Base-by-base conservation (phyloP, 495 filamentous ascomycete genomes). In the Penicillium maclennaniae region DNA sequence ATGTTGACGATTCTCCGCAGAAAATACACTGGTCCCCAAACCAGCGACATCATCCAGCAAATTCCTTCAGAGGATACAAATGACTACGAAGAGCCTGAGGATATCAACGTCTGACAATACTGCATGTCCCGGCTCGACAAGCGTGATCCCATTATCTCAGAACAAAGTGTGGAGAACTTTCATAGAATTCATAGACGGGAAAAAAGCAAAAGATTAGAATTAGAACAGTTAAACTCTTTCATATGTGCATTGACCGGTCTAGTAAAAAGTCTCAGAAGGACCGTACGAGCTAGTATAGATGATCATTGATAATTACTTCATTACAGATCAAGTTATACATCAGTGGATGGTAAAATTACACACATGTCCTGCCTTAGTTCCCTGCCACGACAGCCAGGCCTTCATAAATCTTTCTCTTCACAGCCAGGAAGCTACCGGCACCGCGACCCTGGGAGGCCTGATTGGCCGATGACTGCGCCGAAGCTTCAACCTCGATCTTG, bases 401-500 rank as follows among this genome's bases (percentile, higher is more conserved):
- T 50, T 91, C 88, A 68, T 95, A 95, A 51, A 95, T 91, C 63
- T 83, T 88, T 65, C 70, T 80, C 71, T 86, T 91, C 17, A 95
- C 88, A 15, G 83, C 81, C 63, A 86, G 82, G 69, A 95, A 88
- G 42, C 83, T 83, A n/a, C 77, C 75, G 15, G 70, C 67, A 21
- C 60, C 61, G 60, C 69, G 65, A 65, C 66, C 72, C 63, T 62
- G 51, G 43, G 61, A 43, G 19, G 54, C 47, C 25, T 65, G 60
- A 27, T 59, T 60, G 9, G 75, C 68, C 6, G 71, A 73, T 41
- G 72, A 71, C 50, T 75, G 63, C 78, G 72, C 47, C 15, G 87
- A 82, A 38, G 88, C 89, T 67, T 97, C 93, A 37, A 97, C 80
- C 70, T 97, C 95, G 51, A 99, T 88, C 62, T 81, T 80, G 0